Percentiles rank a stretch among this genome's conserved stretches.
These are phyloP conservation scores for Scytalidium lignicola DNA, from an alignment of 2,329 filamentous ascomycete genomes.

Conservation along the genomic window DNA sequence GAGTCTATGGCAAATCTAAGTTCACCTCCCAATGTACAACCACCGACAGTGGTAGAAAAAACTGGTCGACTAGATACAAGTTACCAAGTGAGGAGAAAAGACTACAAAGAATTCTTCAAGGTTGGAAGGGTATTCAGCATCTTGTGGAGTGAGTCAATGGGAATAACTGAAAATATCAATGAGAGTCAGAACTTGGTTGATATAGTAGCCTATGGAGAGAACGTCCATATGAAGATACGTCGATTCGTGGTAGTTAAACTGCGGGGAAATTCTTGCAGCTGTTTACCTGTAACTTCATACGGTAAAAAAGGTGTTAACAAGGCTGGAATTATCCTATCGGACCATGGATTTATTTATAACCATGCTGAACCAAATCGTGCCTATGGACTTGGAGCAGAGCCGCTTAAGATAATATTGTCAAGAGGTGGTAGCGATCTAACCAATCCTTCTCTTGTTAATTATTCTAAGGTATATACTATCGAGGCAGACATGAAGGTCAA, in stretches of 20 bases:
- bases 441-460: neutral
- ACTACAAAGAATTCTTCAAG: constrained; percentile 16
- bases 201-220: constrained; percentile 11
- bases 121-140: constrained; percentile 20
- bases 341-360: constrained; percentile 2
- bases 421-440: neutral
- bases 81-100: constrained; percentile 12
- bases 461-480: neutral
- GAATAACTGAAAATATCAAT: constrained; percentile 7
- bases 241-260: constrained; percentile 19
- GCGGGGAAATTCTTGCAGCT: constrained; percentile 9
- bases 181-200: too few relatives aligned
- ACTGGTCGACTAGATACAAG: constrained; percentile 14
- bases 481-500: neutral
- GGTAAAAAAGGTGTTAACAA: neutral
- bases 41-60: too few relatives aligned
- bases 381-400: constrained; percentile 7
- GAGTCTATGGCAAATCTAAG: too few relatives aligned
- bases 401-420: constrained; percentile 5
- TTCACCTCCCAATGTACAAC: too few relatives aligned
- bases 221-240: constrained; percentile 14
- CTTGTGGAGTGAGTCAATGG: constrained; percentile 17
- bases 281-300: constrained; percentile 15
- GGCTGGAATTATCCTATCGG: neutral
- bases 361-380: constrained; percentile 5